phyloP scores from a whole-genome alignment of 352 stramenopile species.

The Phytophthora hybrid region DNA sequence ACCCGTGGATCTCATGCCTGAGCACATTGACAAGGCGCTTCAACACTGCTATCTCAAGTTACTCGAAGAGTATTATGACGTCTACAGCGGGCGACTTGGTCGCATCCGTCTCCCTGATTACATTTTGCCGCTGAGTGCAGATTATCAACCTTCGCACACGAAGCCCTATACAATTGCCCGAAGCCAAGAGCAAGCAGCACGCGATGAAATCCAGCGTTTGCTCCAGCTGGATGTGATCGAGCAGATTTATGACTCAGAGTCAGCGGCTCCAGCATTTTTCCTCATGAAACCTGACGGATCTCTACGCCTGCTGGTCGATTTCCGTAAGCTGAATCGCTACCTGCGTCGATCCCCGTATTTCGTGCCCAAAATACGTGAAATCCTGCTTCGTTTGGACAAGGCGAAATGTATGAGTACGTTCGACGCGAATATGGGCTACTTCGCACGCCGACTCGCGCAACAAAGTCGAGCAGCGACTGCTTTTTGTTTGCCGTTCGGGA shows the following conservation, averaged over 20 bases:
- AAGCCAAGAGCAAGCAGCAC: constrained; percentile 12
- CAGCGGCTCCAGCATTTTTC: constrained; percentile 19
- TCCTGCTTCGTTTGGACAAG: constrained; percentile 2
- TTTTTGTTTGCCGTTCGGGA: constrained; percentile 7
- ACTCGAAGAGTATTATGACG: constrained; percentile 7
- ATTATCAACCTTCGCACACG: constrained; percentile 6
- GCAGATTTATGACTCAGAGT: constrained; percentile 16
- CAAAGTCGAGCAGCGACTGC: not conserved
- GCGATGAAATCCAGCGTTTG: constrained; percentile 5
- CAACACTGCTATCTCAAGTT: constrained; percentile 11
- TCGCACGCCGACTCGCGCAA: not conserved
- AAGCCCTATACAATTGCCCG: constrained; percentile 8
- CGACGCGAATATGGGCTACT: constrained; percentile 10
- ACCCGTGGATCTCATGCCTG: not conserved
- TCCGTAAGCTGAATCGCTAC: not conserved
- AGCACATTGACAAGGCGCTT: not conserved
- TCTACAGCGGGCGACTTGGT: constrained; percentile 3
- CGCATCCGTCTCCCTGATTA: constrained; percentile 7
- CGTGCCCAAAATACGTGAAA: constrained; percentile 9
- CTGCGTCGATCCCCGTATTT: not conserved
- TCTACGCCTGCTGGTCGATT: constrained; percentile 7
- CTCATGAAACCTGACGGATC: constrained; percentile 3
- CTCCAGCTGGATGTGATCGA: constrained; percentile 12
- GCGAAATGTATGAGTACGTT: constrained; percentile 9
- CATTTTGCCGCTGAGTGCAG: constrained; percentile 1